Evolutionary conservation across 2,329 filamentous ascomycete species (phyloP).

Genomic region (Paraconiothyrium sp.): DNA sequence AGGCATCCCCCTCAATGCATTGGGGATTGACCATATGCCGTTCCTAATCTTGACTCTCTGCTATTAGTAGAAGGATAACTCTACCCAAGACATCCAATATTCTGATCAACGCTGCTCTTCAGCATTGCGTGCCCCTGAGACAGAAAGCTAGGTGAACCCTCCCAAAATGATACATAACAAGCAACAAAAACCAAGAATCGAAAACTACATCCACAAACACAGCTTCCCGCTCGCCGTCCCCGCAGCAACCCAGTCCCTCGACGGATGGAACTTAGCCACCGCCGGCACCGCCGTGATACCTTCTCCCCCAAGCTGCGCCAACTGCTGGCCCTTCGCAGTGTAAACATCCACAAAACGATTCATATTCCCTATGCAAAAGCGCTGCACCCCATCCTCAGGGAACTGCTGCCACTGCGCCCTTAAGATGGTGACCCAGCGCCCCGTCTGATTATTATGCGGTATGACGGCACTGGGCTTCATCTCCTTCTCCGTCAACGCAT

Average conservation of each 20-base stretch:
- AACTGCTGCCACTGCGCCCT: slow-evolving; percentile 89
- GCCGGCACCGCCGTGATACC: slow-evolving; percentile 95
- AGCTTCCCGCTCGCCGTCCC: slow-evolving; percentile 93
- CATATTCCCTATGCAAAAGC: slow-evolving; percentile 96
- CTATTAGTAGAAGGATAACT: background rate
- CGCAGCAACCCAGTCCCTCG: slow-evolving; percentile 88
- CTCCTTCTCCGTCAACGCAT: slow-evolving; percentile 67
- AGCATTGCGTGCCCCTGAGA: background rate
- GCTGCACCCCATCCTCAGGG: slow-evolving; percentile 81
- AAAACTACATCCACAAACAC: slow-evolving; percentile 80
- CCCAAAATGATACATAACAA: background rate
- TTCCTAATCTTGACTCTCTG: background rate
- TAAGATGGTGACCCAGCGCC: slow-evolving; percentile 88
- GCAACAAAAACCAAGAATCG: background rate
- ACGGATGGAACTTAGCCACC: slow-evolving; percentile 89
- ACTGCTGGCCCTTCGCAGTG: slow-evolving; percentile 80
- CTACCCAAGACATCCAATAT: background rate
- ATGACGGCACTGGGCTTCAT: slow-evolving; percentile 77
- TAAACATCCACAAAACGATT: slow-evolving; percentile 96
- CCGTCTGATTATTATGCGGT: slow-evolving; percentile 94
- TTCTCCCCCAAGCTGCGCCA: slow-evolving; percentile 87
- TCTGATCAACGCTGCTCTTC: background rate
- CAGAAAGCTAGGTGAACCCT: background rate
- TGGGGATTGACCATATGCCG: too few relatives aligned
- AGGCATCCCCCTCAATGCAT: background rate